Conservation (phyloP, 805 yeast species). For the Pichia paraexigua region DNA sequence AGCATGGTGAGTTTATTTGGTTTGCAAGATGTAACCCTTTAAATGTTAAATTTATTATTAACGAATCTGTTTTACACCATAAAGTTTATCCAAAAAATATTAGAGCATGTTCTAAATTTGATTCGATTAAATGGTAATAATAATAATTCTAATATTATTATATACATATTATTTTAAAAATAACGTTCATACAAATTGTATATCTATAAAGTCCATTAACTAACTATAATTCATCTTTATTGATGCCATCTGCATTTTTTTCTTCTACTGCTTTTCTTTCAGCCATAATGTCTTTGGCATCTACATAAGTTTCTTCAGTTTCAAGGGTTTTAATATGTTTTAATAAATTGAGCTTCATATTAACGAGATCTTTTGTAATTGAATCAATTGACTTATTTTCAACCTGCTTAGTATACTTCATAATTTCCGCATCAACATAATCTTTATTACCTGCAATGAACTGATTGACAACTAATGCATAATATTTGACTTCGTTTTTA, state of each 20-base stretch:
- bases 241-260: not conserved
- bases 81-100: slow-evolving; percentile 65
- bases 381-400: slow-evolving; percentile 30
- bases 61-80: slow-evolving; percentile 63
- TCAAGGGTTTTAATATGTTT: slow-evolving; percentile 10
- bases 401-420: slow-evolving; percentile 39
- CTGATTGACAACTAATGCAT: slow-evolving; percentile 35
- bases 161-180: not conserved
- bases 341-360: slow-evolving; percentile 40
- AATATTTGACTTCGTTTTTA: slow-evolving; percentile 34
- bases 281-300: slow-evolving; percentile 13
- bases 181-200: not conserved
- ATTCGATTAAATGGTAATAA: slow-evolving; percentile 44
- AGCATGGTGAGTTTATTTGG: slow-evolving; percentile 76
- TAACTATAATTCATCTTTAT: slow-evolving; percentile 11
- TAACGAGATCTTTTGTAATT: slow-evolving; percentile 43
- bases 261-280: slow-evolving; percentile 2
- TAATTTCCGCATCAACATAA: slow-evolving; percentile 38
- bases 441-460: slow-evolving; percentile 36
- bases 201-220: not conserved
- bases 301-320: slow-evolving; percentile 14
- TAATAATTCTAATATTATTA: too few species aligned
- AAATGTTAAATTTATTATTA: slow-evolving; percentile 64
- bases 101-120: slow-evolving; percentile 49
- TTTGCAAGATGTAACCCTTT: slow-evolving; percentile 77